Conservation (phyloP, 768 basidiomycete genomes). For the Auricularia cornea region DNA sequence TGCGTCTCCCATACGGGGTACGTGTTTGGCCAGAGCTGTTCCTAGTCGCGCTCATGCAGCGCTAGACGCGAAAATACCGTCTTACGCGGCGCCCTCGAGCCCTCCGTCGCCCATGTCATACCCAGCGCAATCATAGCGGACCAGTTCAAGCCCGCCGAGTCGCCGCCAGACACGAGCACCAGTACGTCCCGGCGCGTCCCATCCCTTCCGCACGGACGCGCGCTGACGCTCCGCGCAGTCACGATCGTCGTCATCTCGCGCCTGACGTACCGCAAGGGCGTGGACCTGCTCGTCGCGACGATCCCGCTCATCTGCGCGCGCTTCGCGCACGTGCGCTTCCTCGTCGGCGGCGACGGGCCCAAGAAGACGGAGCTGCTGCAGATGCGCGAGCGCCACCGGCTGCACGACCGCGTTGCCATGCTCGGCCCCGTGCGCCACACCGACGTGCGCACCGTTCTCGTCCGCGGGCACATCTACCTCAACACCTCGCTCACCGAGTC, state of each 20-base stretch:
- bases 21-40: no score
- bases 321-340: constrained; percentile 81
- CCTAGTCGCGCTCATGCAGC: not conserved
- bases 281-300: constrained; percentile 89
- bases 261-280: constrained; percentile 90
- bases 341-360: constrained; percentile 91
- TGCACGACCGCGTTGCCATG: constrained; percentile 89
- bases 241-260: constrained; percentile 88
- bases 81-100: constrained; percentile 67
- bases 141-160: constrained; percentile 63
- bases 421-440: constrained; percentile 73
- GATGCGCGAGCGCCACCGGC: constrained; percentile 83
- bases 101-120: constrained; percentile 75
- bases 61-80: constrained; percentile 94
- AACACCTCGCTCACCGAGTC: constrained; percentile 95
- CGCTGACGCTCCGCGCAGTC: constrained; percentile 38
- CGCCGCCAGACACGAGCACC: constrained; percentile 37
- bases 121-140: constrained; percentile 87
- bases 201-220: not conserved
- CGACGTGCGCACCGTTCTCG: constrained; percentile 82
- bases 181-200: constrained; percentile 40
- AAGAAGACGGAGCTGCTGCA: constrained; percentile 92
- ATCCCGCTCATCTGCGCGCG: constrained; percentile 81
- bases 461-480: constrained; percentile 82
- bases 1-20: constrained; percentile 97